Evolutionary conservation across 768 basidiomycete genomes (phyloP).

Genomic region (Kwoniella heveanensis): DNA sequence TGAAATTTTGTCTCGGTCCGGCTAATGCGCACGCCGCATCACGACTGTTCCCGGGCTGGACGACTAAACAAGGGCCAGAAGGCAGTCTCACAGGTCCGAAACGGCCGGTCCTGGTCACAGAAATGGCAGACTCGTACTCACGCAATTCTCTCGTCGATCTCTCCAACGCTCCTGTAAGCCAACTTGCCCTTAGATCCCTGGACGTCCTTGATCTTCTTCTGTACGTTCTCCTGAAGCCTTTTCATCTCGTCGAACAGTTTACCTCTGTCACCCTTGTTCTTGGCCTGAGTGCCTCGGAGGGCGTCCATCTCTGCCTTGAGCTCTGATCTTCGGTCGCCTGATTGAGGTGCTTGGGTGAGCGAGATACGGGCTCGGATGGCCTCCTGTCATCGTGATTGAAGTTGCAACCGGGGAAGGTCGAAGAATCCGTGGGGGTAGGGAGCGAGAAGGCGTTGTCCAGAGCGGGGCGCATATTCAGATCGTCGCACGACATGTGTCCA

Average conservation of each 20-base stretch:
- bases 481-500: too few relatives aligned
- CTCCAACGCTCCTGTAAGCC: constrained; percentile 75
- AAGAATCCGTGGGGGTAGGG: too few relatives aligned
- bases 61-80: too few relatives aligned
- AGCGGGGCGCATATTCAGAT: too few relatives aligned
- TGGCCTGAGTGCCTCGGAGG: constrained; percentile 76
- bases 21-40: too few relatives aligned
- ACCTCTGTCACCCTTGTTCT: constrained; percentile 62
- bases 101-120: too few relatives aligned
- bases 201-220: constrained; percentile 88
- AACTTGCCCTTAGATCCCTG: constrained; percentile 77
- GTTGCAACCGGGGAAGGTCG: background rate
- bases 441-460: too few relatives aligned
- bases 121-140: constrained; percentile 63
- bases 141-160: constrained; percentile 86
- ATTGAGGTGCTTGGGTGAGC: constrained; percentile 40
- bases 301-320: constrained; percentile 79
- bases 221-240: constrained; percentile 70
- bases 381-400: constrained; percentile 35
- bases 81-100: too few relatives aligned
- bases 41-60: too few relatives aligned
- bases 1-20: too few relatives aligned
- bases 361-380: constrained; percentile 48
- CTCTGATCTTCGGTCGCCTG: constrained; percentile 70
- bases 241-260: constrained; percentile 80